phyloP scores from a whole-genome alignment of 192 early-diverging fungal genomes.

The Mortierella antarctica region DNA sequence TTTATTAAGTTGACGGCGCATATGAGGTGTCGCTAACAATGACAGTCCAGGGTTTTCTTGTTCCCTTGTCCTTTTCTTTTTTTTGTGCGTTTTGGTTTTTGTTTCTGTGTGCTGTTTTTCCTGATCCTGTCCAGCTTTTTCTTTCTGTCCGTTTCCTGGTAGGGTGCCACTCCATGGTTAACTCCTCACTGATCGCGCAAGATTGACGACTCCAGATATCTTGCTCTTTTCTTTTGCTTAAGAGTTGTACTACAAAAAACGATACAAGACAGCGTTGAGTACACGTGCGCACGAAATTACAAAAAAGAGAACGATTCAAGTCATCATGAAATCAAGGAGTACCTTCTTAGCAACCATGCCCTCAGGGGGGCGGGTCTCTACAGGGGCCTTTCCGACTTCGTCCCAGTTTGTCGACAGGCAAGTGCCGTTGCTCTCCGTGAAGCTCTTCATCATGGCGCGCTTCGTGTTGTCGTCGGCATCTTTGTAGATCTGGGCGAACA shows the following conservation, averaged over 20 bases:
- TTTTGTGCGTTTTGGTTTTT: background rate
- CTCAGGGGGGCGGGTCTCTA: conserved; percentile 91
- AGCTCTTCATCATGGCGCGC: conserved; percentile 98
- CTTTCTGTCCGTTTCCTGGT: no score
- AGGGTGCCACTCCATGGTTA: no score
- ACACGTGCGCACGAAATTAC: no score
- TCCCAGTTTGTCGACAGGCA: conserved; percentile 95
- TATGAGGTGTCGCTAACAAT: no score
- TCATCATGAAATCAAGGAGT: background rate
- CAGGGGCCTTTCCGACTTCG: conserved; percentile 85
- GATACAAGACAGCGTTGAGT: no score
- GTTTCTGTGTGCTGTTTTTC: background rate
- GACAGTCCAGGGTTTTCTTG: no score
- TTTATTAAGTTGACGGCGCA: no score
- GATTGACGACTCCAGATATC: no score
- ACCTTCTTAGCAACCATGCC: conserved; percentile 89
- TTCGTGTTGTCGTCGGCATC: conserved; percentile 89
- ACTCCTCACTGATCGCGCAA: no score
- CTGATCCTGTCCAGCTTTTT: no score
- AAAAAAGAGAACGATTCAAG: background rate
- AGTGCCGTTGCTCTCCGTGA: conserved; percentile 95
- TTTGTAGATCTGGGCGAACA: conserved; percentile 94
- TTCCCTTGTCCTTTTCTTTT: background rate
- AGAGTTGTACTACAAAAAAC: conserved; percentile 13
- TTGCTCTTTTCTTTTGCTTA: background rate